These are phyloP conservation scores for Silene uniflora DNA, from an alignment of 148 eudicot genomes.

Conservation along the genomic window DNA sequence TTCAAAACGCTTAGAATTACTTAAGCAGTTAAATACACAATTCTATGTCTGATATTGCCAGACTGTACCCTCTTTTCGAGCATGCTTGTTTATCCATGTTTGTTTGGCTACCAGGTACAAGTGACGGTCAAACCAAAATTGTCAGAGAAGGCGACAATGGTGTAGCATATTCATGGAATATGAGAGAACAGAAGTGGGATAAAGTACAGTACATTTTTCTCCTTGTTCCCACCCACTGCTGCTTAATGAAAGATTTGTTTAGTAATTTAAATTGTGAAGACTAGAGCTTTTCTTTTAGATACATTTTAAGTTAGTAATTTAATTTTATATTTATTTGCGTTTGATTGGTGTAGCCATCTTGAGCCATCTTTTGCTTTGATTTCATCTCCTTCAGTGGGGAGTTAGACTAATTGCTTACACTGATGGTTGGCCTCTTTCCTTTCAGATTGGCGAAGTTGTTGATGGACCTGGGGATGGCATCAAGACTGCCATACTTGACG, in stretches of 20 bases:
- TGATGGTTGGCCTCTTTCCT: background rate
- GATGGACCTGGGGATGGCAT: slow-evolving; percentile 91
- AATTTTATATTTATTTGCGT: background rate
- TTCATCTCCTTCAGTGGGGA: background rate
- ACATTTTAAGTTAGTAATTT: background rate
- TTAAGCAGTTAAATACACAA: background rate
- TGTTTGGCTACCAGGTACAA: slow-evolving; percentile 58
- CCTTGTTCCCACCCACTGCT: slow-evolving; percentile 1
- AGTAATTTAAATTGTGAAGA: background rate
- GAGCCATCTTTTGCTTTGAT: background rate
- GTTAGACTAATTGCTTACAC: background rate
- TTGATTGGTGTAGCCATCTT: background rate
- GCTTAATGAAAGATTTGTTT: background rate
- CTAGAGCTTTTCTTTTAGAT: background rate
- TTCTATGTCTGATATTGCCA: background rate
- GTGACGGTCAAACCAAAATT: slow-evolving; percentile 88
- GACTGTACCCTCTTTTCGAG: background rate
- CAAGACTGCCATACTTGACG: slow-evolving; percentile 64
- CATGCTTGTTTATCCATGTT: slow-evolving; percentile 4
- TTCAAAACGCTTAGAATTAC: background rate
- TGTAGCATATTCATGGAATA: slow-evolving; percentile 91
- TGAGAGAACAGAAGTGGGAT: slow-evolving; percentile 87
- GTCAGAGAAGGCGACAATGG: slow-evolving; percentile 99
- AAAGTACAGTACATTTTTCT: slow-evolving; percentile 51
- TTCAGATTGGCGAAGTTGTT: slow-evolving; percentile 94